These are phyloP conservation scores for Wickerhamomyces hampshirensis DNA, from an alignment of 805 yeast species.

Conservation along the genomic window DNA sequence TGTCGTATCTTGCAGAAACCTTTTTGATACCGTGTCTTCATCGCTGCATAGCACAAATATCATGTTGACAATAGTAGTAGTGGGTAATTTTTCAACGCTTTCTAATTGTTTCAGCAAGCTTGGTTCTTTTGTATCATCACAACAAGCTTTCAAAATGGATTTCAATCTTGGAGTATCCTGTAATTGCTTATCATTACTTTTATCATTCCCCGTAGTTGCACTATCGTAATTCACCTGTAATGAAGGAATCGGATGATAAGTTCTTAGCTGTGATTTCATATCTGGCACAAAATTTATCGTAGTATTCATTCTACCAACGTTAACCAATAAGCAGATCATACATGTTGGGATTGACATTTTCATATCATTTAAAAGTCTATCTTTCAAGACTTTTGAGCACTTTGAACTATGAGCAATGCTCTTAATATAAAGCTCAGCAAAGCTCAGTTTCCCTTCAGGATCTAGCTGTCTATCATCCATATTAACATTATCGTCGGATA, in stretches of 20 bases:
- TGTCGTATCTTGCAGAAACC: slow-evolving; percentile 25
- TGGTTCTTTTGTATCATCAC: slow-evolving; percentile 60
- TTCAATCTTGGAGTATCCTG: slow-evolving; percentile 95
- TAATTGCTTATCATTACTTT: slow-evolving; percentile 61
- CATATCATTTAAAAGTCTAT: slow-evolving; percentile 60
- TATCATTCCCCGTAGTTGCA: slow-evolving; percentile 18
- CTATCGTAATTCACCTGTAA: slow-evolving; percentile 63
- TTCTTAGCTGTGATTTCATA: slow-evolving; percentile 89
- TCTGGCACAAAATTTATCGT: slow-evolving; percentile 92
- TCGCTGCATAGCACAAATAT: slow-evolving; percentile 69
- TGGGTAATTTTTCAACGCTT: slow-evolving; percentile 30
- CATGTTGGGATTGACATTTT: slow-evolving; percentile 67
- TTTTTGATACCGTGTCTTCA: slow-evolving; percentile 44
- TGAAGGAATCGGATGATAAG: slow-evolving; percentile 91
- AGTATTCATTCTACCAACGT: slow-evolving; percentile 91
- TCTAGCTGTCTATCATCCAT: slow-evolving; percentile 30
- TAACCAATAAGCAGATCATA: slow-evolving; percentile 80
- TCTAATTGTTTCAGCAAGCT: slow-evolving; percentile 43
- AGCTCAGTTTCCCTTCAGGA: slow-evolving; percentile 51
- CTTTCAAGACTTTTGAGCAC: slow-evolving; percentile 78
- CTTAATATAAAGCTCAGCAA: slow-evolving; percentile 77
- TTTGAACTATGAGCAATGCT: slow-evolving; percentile 80
- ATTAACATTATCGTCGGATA: slow-evolving; percentile 30
- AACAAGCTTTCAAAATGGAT: slow-evolving; percentile 81
- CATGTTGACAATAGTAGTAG: slow-evolving; percentile 68